A percentile compares a stretch with the other conserved stretches of the same genome.
These are phyloP conservation scores for Botrytis porri DNA, from an alignment of 2,329 filamentous ascomycete genomes.

Conservation along the genomic window DNA sequence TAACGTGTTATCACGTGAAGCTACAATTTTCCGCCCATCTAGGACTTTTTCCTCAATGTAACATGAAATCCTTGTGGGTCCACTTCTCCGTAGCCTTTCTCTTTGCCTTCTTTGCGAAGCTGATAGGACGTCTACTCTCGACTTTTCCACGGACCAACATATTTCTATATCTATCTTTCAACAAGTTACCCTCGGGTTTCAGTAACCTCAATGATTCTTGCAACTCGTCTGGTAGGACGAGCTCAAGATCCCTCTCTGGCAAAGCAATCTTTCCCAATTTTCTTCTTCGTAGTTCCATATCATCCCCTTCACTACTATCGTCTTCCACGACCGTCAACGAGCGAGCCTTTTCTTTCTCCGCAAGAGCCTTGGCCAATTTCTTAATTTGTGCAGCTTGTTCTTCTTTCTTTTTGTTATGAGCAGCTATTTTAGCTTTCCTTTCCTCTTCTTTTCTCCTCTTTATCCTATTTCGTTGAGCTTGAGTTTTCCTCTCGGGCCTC, in stretches of 20 bases:
- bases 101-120: constrained; percentile 79
- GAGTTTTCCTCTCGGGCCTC: constrained; percentile 80
- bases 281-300: constrained; percentile 64
- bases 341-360: constrained; percentile 53
- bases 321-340: constrained; percentile 45
- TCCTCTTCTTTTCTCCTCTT: constrained; percentile 88
- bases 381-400: constrained; percentile 70
- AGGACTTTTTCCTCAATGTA: constrained; percentile 31
- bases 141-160: constrained; percentile 86
- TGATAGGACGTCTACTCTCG: constrained; percentile 74
- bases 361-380: constrained; percentile 63
- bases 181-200: constrained; percentile 92
- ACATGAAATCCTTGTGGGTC: constrained; percentile 87
- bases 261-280: constrained; percentile 71
- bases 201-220: constrained; percentile 76
- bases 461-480: constrained; percentile 79
- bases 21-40: background rate
- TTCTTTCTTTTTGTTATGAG: constrained; percentile 68
- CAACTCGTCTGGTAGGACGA: constrained; percentile 79
- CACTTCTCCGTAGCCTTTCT: constrained; percentile 89
- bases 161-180: constrained; percentile 88
- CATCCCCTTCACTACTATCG: constrained; percentile 55
- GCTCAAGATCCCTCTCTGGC: constrained; percentile 75
- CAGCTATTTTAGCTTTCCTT: constrained; percentile 70
- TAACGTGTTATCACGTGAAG: background rate